A percentile compares a stretch with the other conserved stretches of the same genome.
phyloP scores from a whole-genome alignment of 768 basidiomycete genomes.

The Chiua virens region DNA sequence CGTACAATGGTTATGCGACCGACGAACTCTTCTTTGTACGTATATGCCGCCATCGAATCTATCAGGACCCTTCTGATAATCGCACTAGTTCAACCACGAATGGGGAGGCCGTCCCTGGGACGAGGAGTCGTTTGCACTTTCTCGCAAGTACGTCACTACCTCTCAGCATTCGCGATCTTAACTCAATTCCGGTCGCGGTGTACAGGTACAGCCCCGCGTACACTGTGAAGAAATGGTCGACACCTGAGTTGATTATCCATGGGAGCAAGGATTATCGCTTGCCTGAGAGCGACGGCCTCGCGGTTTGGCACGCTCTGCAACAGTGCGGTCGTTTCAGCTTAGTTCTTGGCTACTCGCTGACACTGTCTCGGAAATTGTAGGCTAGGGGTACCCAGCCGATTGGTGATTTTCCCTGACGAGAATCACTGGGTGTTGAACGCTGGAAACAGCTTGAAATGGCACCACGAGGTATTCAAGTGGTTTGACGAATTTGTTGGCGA shows the following conservation, averaged over 20 bases:
- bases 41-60: constrained; percentile 3
- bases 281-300: constrained; percentile 82
- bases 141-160: constrained; percentile 48
- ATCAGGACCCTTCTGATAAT: constrained; percentile 1
- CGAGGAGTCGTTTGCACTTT: constrained; percentile 48
- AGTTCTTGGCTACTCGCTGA: neutral
- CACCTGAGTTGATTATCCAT: constrained; percentile 83
- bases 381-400: constrained; percentile 66
- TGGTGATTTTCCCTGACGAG: constrained; percentile 86
- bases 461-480: constrained; percentile 92
- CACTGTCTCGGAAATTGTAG: constrained; percentile 34
- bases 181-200: neutral
- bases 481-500: constrained; percentile 66
- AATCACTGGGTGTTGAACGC: constrained; percentile 91
- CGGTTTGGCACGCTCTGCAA: constrained; percentile 82
- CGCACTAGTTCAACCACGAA: constrained; percentile 74
- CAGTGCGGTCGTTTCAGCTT: constrained; percentile 48
- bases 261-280: constrained; percentile 88
- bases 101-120: constrained; percentile 87
- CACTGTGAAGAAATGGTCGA: constrained; percentile 82
- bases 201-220: constrained; percentile 74
- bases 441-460: constrained; percentile 90
- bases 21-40: constrained; percentile 90
- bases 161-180: neutral
- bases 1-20: constrained; percentile 82